Base-by-base conservation (phyloP, 1,284 basidiomycete species). In the Austropuccinia psidii region DNA sequence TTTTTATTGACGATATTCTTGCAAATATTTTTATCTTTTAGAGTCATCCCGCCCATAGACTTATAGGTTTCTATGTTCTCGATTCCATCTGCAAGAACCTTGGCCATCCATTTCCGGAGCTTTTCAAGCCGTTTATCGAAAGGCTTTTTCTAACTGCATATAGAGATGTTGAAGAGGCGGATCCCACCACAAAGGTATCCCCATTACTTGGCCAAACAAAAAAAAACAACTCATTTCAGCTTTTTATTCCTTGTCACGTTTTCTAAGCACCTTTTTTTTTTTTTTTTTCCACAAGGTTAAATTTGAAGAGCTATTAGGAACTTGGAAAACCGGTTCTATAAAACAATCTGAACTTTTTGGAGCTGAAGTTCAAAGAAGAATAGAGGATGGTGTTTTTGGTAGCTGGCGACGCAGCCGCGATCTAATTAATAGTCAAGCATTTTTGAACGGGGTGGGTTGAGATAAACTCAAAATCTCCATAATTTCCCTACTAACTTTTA, bases 41-140 rank as follows among this genome's bases (percentile, higher is more conserved):
- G 70, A 73, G 70, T 64, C 60, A 73, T 65, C 70, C 70, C 21
- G 37, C 70, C n/a, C 70, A 73, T 24, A 37, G 70, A 54, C 65
- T 73, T 33, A 60, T 73, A 33, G 70, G 57, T 33, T 73, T 73
- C 57, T 73, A 73, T 41, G 70, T 73, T 33, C 39, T 73, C 60
- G 70, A 73, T 47, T 73, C 70, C 17, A 73, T 73, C n/a, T 73
- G 70, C 49, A 73, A 73, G 45, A 73, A 73, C 41, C 41, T 73
- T 29, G 70, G 70, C 6, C 70, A 73, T 55, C 70, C 70, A n/a
- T 73, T 62, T 65, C 70, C 70, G 31, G 47, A 73, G 37, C 24
- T 73, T 21, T 73, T 73, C 33, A 64, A 65, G 39, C 70, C 70
- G 27, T 73, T 73, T 41, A 73, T 73, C 33, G 70, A 73, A 65